Conservation (phyloP, 2,329 filamentous ascomycete genomes). For the Aspergillus sojae region DNA sequence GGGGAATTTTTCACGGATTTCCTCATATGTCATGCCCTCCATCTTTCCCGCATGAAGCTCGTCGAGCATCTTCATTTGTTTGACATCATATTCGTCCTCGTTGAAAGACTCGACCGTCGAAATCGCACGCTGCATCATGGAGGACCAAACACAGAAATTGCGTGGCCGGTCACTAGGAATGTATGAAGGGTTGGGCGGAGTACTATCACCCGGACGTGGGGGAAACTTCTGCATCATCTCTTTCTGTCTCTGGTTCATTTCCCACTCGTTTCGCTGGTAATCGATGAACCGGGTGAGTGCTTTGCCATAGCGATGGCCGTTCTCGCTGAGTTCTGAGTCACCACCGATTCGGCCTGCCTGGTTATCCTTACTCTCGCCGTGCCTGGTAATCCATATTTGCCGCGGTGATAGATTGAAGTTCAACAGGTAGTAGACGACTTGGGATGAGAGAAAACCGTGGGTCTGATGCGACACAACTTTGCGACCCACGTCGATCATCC, state of each 20-base stretch:
- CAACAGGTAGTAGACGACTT: constrained; percentile 90
- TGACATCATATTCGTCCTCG: constrained; percentile 94
- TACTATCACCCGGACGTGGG: constrained; percentile 87
- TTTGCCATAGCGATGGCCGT: constrained; percentile 76
- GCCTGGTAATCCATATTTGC: constrained; percentile 97
- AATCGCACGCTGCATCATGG: constrained; percentile 88
- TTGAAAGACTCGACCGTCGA: constrained; percentile 89
- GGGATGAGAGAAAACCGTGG: constrained; percentile 86
- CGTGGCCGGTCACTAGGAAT: constrained; percentile 62
- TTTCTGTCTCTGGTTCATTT: constrained; percentile 78
- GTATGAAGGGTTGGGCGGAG: constrained; percentile 88
- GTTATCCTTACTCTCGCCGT: constrained; percentile 90
- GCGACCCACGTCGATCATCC: constrained; percentile 95
- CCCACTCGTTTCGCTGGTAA: constrained; percentile 77
- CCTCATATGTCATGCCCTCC: constrained; percentile 91
- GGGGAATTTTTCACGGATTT: constrained; percentile 77
- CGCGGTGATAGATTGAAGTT: constrained; percentile 96
- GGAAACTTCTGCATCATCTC: constrained; percentile 78
- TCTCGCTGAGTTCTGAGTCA: constrained; percentile 79
- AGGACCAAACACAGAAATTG: constrained; percentile 98
- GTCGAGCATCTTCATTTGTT: constrained; percentile 97
- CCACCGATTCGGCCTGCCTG: constrained; percentile 85
- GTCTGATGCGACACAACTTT: constrained; percentile 91
- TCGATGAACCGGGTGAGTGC: constrained; percentile 84
- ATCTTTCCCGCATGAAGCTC: constrained; percentile 92